Evolutionary conservation across 306 rosid species (phyloP).

Genomic region (Prunus mira): DNA sequence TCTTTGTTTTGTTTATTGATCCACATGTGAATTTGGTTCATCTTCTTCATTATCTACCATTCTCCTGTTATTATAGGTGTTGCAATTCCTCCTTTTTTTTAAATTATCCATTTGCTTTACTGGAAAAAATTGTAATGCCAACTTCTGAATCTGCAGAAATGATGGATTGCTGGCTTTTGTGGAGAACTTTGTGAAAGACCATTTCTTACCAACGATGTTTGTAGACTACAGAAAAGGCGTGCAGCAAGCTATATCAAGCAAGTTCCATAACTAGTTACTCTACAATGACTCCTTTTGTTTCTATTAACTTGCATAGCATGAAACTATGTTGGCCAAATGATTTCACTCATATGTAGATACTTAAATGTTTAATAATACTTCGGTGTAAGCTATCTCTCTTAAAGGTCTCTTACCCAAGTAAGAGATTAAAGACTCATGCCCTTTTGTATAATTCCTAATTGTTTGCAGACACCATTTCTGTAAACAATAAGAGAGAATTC

Average conservation of each 20-base stretch:
- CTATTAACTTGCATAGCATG: background rate
- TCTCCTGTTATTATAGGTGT: background rate
- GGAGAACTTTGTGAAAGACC: conserved; percentile 99
- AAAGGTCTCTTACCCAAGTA: background rate
- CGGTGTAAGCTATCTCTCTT: background rate
- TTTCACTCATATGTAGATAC: background rate
- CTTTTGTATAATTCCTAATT: background rate
- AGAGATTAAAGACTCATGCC: background rate
- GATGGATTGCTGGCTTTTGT: conserved; percentile 92
- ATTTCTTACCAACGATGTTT: conserved; percentile 92
- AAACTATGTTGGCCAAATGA: background rate
- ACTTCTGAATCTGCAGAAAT: conserved; percentile 68
- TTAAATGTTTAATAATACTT: background rate
- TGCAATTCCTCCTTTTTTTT: background rate
- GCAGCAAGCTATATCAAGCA: conserved; percentile 99
- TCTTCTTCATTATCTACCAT: conserved; percentile 4
- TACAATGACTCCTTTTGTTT: background rate
- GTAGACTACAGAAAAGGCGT: conserved; percentile 98
- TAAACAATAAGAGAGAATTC: background rate
- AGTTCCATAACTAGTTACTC: conserved; percentile 47
- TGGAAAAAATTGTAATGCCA: conserved; percentile 16
- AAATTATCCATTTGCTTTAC: background rate
- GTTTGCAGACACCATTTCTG: background rate
- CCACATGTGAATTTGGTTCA: conserved; percentile 2
- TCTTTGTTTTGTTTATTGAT: background rate